A percentile compares a stretch with the other conserved stretches of the same genome.
These are phyloP conservation scores for Suillus ampliporus DNA, from an alignment of 768 basidiomycete species.

Conservation along the genomic window DNA sequence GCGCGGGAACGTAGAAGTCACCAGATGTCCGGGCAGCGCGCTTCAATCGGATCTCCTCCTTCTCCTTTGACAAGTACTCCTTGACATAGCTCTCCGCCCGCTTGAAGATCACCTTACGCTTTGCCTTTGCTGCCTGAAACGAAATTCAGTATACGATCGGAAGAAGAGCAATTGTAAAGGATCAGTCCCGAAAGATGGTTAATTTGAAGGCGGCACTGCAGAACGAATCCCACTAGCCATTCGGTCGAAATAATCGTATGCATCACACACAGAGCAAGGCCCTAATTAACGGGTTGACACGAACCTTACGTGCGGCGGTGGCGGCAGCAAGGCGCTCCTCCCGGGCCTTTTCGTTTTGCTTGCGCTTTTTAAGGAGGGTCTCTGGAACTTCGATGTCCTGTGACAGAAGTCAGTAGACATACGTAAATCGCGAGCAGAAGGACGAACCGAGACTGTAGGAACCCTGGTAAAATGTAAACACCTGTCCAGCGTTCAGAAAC, in stretches of 20 bases:
- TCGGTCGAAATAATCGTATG: constrained; percentile 73
- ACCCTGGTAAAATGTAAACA: constrained; percentile 36
- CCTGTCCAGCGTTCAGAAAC: constrained; percentile 12
- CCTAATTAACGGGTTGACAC: constrained; percentile 29
- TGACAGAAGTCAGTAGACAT: constrained; percentile 22
- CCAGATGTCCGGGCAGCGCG: constrained; percentile 89
- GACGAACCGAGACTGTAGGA: constrained; percentile 53
- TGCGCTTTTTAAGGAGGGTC: constrained; percentile 99
- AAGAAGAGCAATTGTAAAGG: not conserved
- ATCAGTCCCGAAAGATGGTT: constrained; percentile 87
- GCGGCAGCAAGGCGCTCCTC: constrained; percentile 91
- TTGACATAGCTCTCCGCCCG: constrained; percentile 98
- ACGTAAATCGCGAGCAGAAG: constrained; percentile 2
- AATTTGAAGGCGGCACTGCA: constrained; percentile 79
- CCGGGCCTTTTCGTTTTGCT: constrained; percentile 95
- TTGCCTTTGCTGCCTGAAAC: constrained; percentile 79
- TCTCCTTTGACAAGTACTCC: constrained; percentile 92
- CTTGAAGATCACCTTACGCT: constrained; percentile 99
- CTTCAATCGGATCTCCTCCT: constrained; percentile 95
- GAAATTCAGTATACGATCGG: constrained; percentile 14
- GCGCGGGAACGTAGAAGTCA: constrained; percentile 98
- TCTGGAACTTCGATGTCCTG: constrained; percentile 97
- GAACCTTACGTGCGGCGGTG: constrained; percentile 86
- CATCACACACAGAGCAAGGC: constrained; percentile 64
- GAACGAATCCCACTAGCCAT: constrained; percentile 72